Evolutionary conservation across 495 filamentous ascomycete genomes (phyloP).

Genomic region (Daldinia caldariorum): DNA sequence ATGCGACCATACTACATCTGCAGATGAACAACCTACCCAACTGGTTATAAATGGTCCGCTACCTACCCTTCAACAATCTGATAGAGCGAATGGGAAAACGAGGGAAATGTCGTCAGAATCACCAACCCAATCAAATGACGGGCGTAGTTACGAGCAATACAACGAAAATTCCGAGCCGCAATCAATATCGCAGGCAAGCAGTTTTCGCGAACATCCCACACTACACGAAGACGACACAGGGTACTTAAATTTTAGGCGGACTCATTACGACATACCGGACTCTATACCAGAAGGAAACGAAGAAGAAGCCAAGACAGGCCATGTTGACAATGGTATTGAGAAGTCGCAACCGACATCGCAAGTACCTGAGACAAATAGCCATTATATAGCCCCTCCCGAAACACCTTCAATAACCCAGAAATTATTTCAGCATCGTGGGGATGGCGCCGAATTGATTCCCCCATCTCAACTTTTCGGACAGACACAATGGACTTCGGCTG

Average conservation of each 20-base stretch:
- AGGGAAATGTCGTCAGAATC: conserved; percentile 50
- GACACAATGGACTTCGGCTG: conserved; percentile 57
- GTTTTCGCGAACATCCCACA: conserved; percentile 39
- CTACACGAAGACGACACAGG: conserved; percentile 51
- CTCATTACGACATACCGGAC: conserved; percentile 39
- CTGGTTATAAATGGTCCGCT: conserved; percentile 27
- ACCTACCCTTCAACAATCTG: conserved; percentile 13
- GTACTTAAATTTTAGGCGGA: conserved; percentile 48
- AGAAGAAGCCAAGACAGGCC: conserved; percentile 7
- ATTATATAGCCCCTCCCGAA: conserved; percentile 46
- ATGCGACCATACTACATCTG: conserved; percentile 18
- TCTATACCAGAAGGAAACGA: conserved; percentile 25
- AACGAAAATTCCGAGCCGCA: conserved; percentile 30
- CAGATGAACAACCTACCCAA: conserved; percentile 14
- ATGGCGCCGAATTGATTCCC: conserved; percentile 49
- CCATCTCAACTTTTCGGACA: conserved; percentile 58
- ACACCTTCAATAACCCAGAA: conserved; percentile 55
- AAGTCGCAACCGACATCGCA: conserved; percentile 32
- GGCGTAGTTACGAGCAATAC: conserved; percentile 56
- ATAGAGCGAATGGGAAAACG: conserved; percentile 18
- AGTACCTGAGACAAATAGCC: conserved; percentile 5
- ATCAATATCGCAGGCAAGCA: conserved; percentile 35
- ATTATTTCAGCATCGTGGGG: conserved; percentile 52
- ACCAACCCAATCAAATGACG: conserved; percentile 57
- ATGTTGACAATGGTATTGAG: not conserved